Percentiles rank a stretch among this genome's conserved stretches.
Conservation (phyloP, 1,284 basidiomycete species). For the Salmacisia buchloeana region DNA sequence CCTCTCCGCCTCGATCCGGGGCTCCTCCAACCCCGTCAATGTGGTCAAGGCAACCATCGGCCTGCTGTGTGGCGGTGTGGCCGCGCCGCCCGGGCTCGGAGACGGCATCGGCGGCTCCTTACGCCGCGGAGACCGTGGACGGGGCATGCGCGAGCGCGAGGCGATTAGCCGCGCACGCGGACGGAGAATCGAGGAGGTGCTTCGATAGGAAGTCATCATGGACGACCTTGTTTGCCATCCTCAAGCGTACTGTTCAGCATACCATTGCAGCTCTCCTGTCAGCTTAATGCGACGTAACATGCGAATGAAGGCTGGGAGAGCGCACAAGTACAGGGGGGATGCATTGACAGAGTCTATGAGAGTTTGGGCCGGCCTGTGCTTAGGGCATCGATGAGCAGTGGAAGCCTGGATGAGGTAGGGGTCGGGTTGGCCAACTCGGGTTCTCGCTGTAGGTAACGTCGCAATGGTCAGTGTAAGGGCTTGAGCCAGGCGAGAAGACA, state of each 20-base stretch:
- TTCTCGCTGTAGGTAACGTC: no score
- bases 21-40: conserved; percentile 74
- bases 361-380: not conserved
- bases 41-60: conserved; percentile 55
- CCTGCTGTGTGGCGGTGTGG: conserved; percentile 45
- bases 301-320: no score
- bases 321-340: no score
- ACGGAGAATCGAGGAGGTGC: conserved; percentile 33
- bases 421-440: conserved; percentile 5
- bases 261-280: no score
- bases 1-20: conserved; percentile 86
- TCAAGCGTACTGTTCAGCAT: no score
- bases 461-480: no score
- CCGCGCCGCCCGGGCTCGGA: conserved; percentile 38
- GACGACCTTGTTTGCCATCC: no score
- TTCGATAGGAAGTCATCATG: not conserved
- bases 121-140: conserved; percentile 43
- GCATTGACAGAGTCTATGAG: no score
- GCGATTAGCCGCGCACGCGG: conserved; percentile 41
- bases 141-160: conserved; percentile 33
- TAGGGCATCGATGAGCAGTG: not conserved
- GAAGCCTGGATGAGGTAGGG: conserved; percentile 1
- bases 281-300: no score
- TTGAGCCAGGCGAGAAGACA: no score
- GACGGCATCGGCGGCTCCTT: conserved; percentile 44